Base-by-base conservation (phyloP, 2,329 filamentous ascomycete genomes). In the Gyromitra esculenta region DNA sequence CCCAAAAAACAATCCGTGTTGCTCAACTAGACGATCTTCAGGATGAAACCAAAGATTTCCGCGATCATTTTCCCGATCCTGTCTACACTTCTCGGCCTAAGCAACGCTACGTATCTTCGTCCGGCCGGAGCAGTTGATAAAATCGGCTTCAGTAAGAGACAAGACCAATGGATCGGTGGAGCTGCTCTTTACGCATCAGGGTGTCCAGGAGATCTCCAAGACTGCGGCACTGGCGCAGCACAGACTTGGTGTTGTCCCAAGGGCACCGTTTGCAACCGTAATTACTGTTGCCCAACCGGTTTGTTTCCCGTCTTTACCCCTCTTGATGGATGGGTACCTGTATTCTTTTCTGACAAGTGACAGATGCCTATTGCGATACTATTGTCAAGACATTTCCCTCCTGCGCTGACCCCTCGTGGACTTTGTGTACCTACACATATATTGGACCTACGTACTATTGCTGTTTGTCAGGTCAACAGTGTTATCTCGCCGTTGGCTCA, bases 281-380 rank as follows among this genome's bases (percentile, higher is more conserved):
- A 66, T 6, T 73, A 66, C n/a, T 73, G 70, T 39, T 73, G 70
- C 18, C 70, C 70, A 15, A 60, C 50, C n/a, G n/a, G 70, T 73
- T 18, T 52, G 50, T 66, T 18, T n/a, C 18, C 56, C 67, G 9
- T 41, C 52, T 3, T 31, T 31, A 31, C 2, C 25, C 25, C 25
- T 45, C 18, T 25, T 25, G 5, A 13, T 18, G 25, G 54, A 21
- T 8, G 21, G 50, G 8, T 31, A 6, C 25, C 39, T 35, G 18
- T 18, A 2, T 13, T 50, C 39, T 45, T 60, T 25, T 37, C 67
- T 52, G 13, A 52, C 45, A 13, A 13, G 11, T 13, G 15, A 5
- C 39, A 72, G 70, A 35, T 7, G 11, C 25, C 15, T 35, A 18
- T 13, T 73, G 70, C 7, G 62, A 21, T 3, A 18, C n/a, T 1